Evolutionary conservation across 345 rosid species (phyloP).

Genomic region (Lepidium africanum): DNA sequence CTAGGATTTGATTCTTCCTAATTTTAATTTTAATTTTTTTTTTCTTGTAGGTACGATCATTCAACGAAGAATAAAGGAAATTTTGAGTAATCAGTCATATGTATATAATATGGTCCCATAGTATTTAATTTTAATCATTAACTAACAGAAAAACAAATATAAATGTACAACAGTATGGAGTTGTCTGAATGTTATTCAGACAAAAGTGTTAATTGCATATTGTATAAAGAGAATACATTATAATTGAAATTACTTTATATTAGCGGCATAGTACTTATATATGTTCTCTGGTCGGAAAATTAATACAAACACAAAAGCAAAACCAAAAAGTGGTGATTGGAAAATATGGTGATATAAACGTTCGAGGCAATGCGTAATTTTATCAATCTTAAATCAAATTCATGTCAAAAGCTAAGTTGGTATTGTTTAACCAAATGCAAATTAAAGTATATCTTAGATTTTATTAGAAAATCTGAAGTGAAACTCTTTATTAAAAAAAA

Average conservation of each 20-base stretch:
- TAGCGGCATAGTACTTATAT: neutral
- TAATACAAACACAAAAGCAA: neutral
- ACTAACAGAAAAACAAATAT: neutral
- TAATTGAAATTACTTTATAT: neutral
- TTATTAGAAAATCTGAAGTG: too few species aligned
- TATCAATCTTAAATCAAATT: too few species aligned
- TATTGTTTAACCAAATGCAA: too few species aligned
- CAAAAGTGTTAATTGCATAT: neutral
- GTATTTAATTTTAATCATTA: conserved; percentile 11
- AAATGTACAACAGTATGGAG: neutral
- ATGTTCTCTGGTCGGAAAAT: neutral
- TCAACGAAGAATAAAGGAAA: neutral
- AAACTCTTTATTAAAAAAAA: too few species aligned
- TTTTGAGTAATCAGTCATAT: neutral
- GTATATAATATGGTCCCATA: conserved; percentile 8
- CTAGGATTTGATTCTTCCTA: conserved; percentile 7
- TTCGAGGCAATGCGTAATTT: too few species aligned
- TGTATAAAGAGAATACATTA: neutral
- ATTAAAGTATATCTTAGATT: too few species aligned
- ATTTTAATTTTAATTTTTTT: neutral
- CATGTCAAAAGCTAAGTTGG: too few species aligned
- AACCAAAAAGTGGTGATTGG: too few species aligned
- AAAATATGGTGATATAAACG: too few species aligned
- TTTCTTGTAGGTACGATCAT: neutral
- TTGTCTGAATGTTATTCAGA: neutral